phyloP scores from a whole-genome alignment of 352 stramenopile genomes.

The Pythium folliculosum region DNA sequence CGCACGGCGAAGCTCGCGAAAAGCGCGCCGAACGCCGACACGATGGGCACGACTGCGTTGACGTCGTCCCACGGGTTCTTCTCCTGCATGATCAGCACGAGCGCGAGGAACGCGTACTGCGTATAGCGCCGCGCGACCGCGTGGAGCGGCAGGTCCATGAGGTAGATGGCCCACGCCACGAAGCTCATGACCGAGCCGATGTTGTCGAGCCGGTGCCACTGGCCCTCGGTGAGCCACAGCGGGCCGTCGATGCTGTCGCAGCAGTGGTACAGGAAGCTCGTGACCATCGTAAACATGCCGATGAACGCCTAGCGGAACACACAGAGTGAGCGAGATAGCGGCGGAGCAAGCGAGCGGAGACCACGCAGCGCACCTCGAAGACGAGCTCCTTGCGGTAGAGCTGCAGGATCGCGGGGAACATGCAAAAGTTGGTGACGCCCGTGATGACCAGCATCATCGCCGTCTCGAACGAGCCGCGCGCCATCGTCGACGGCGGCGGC shows the following conservation, averaged over 20 bases:
- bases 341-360: background rate
- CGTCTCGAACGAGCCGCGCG: constrained; percentile 60
- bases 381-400: constrained; percentile 59
- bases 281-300: constrained; percentile 76
- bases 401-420: constrained; percentile 68
- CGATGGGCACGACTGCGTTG: constrained; percentile 56
- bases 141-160: constrained; percentile 68
- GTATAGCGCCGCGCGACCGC: constrained; percentile 48
- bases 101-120: constrained; percentile 65
- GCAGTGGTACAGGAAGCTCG: constrained; percentile 80
- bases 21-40: constrained; percentile 43
- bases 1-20: constrained; percentile 45
- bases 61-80: constrained; percentile 78
- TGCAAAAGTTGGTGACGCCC: constrained; percentile 77
- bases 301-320: constrained; percentile 57
- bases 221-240: constrained; percentile 77
- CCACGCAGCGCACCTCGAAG: constrained; percentile 57
- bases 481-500: constrained; percentile 49
- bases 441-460: constrained; percentile 74
- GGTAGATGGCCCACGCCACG: constrained; percentile 69
- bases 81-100: constrained; percentile 73
- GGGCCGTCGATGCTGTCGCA: constrained; percentile 75
- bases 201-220: constrained; percentile 84
- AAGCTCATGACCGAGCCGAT: constrained; percentile 87
- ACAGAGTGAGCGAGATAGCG: background rate